Base-by-base conservation (phyloP, 108 stramenopile species). In the Skeletonema marinoi region DNA sequence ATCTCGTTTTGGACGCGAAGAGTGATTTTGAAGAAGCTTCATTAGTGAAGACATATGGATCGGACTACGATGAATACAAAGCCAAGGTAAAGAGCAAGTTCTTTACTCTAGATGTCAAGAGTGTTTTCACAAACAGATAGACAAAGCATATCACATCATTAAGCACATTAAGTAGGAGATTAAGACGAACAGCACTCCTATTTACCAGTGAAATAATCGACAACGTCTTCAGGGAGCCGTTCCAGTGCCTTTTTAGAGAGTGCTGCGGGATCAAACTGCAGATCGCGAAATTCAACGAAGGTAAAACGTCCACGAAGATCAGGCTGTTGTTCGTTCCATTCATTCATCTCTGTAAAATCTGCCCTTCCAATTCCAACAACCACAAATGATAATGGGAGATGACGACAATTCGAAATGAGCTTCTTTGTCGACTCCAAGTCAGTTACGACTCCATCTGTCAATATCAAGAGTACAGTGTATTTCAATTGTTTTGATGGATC, bases 381-480 rank as follows among this genome's bases (percentile, higher is more conserved):
- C 3, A 94, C 65, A 42, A 96, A 82, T 1, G 90, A 89, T 25
- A 96, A 73, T 2, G 96, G 93, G 17, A 86, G 79, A 54, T 87
- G 77, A 38, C 87, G 84, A 71, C 68, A 80, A 66, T 79, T 36
- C 41, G 29, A 66, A 44, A 91, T 69, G 10, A 90, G 38, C 17
- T 83, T 70, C 65, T 86, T 71, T 10, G 95, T 92, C n/a, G 79
- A 78, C 25, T 82, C 70, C 75, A 96, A 73, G 71, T 98, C 96
- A 50, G 63, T 75, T 69, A 98, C 87, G 41, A 80, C 75, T 13
- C 97, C 97, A 63, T 97, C 96, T 1, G 95, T 96, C 59, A 98
- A 88, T 17, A 98, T 82, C 62, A 92, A 73, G 36, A 98, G 81
- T 11, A 96, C 74, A 31, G 80, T 66, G 71, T 90, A 92, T 4